Percentiles rank a stretch among this genome's conserved stretches.
These are phyloP conservation scores for Cymodocea nodosa DNA, from an alignment of 116 monocot genomes.

Conservation along the genomic window DNA sequence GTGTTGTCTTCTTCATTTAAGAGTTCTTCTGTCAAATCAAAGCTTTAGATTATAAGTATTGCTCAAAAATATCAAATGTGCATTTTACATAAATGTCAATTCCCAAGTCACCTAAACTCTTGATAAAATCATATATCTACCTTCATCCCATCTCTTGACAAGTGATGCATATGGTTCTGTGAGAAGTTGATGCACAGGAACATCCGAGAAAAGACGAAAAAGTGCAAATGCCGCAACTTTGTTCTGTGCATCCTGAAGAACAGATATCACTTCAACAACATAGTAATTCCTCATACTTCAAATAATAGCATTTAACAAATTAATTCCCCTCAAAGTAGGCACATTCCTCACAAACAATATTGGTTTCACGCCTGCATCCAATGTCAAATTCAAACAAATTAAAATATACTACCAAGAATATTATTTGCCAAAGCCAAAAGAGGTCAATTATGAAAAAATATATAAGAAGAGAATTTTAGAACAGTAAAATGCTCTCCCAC, in stretches of 20 bases:
- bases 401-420: too few species aligned
- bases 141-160: slow-evolving; percentile 7
- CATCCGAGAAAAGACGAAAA: slow-evolving; percentile 4
- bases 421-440: too few species aligned
- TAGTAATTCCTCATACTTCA: neutral
- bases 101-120: neutral
- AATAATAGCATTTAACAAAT: too few species aligned
- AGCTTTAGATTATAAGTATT: neutral
- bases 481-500: too few species aligned
- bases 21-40: slow-evolving; percentile 1
- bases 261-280: neutral
- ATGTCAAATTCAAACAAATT: too few species aligned
- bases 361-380: too few species aligned
- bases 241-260: slow-evolving; percentile 12
- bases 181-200: slow-evolving; percentile 2
- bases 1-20: slow-evolving; percentile 3
- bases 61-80: neutral
- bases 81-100: neutral
- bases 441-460: too few species aligned
- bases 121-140: slow-evolving; percentile 2
- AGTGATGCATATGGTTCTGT: slow-evolving; percentile 8
- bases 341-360: too few species aligned
- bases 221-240: slow-evolving; percentile 7
- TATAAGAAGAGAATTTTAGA: too few species aligned
- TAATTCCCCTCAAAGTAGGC: too few species aligned